Base-by-base conservation (phyloP, 2,329 filamentous ascomycete genomes). In the Nemania serpens region DNA sequence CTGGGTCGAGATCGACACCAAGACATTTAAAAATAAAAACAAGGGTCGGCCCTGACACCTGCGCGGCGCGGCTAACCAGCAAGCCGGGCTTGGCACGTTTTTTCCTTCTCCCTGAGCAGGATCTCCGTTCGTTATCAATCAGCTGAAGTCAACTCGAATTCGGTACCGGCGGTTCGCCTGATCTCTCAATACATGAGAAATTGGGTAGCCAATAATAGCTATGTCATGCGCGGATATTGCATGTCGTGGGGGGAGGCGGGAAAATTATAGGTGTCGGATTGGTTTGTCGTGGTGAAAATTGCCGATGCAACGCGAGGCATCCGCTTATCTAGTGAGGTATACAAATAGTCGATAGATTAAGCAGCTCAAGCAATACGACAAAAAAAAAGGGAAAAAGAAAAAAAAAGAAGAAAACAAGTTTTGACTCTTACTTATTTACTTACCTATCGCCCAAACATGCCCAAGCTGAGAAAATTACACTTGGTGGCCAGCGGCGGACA, bases 161-260 rank as follows among this genome's bases (percentile, higher is more conserved):
- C 45, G 45, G 29, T 33, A 54, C 25, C 25, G 25, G 25, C 50
- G 50, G 59, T 50, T 55, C 46, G 59, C 15, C 47, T 39, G 17
- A 51, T 52, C 34, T 15, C 18, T 41, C 29, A 36, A 48, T n/a
- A 52, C 33, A 5, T 15, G n/a, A 29, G 25, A 7, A 29, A 29
- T 29, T 29, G 7, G 4, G 25, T 7, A 22, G 33, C n/a, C 47
- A 50, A 39, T 50, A 29, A 29, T 29, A 29, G 4, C 25, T 29
- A 39, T 37, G 5, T 49, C 5, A 22, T 45, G 42, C 25, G 25
- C 7, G 25, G 25, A 29, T 29, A 29, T 29, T 29, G 25, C 25
- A 29, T 29, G 7, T 29, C 25, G 25, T 29, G 25, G 7, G 25
- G 25, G 4, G 25, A 29, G 25, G 25, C 3, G 25, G 25, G 25